Conservation (phyloP, 768 basidiomycete species). For the Calocera cornea region DNA sequence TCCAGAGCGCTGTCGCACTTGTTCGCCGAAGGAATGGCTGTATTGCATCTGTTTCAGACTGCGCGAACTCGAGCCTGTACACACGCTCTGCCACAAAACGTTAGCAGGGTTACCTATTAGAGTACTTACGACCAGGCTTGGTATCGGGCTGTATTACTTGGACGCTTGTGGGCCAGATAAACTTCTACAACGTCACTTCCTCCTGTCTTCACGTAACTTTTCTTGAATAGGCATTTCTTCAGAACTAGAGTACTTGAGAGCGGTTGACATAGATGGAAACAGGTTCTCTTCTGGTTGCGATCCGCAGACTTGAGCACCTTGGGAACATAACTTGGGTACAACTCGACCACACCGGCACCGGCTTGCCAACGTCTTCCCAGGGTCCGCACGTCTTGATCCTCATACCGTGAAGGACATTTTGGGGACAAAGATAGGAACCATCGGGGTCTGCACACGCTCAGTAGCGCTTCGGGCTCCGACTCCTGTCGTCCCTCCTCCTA, state of each 20-base stretch:
- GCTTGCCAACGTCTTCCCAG: slow-evolving; percentile 1
- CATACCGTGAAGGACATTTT: background rate
- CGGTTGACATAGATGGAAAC: slow-evolving; percentile 2
- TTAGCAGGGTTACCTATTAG: background rate
- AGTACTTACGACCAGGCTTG: background rate
- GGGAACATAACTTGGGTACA: background rate
- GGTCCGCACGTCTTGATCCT: background rate
- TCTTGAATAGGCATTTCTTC: slow-evolving; percentile 6
- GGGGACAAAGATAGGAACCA: background rate
- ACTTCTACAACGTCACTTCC: background rate
- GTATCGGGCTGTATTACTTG: background rate
- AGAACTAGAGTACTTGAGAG: slow-evolving; percentile 4
- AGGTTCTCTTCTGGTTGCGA: slow-evolving; percentile 1
- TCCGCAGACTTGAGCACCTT: slow-evolving; percentile 2
- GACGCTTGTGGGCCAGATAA: background rate
- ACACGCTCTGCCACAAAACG: background rate
- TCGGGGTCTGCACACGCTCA: background rate
- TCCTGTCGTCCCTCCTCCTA: slow-evolving; percentile 67
- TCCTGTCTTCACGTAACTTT: background rate
- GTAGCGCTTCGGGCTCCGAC: slow-evolving; percentile 24
- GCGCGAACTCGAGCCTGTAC: background rate
- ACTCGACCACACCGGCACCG: background rate
- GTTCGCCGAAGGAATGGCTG: background rate
- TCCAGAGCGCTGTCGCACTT: no score
- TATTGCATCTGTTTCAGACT: background rate